Conservation (phyloP, 768 basidiomycete genomes). For the Lyophyllum atratum region DNA sequence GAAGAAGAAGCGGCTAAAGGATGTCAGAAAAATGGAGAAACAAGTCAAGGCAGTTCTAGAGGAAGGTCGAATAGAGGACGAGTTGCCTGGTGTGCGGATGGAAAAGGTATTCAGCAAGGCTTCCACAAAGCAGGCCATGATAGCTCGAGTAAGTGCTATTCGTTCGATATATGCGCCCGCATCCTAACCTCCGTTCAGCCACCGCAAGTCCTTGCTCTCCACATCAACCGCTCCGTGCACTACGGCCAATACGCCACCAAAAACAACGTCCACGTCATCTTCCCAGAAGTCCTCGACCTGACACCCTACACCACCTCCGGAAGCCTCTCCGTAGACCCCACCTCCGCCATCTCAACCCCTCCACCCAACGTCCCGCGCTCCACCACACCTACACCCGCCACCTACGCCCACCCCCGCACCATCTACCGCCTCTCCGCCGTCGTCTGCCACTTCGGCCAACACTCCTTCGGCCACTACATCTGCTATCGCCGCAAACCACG, state of each 20-base stretch:
- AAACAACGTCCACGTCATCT: slow-evolving; percentile 79
- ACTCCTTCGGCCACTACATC: slow-evolving; percentile 94
- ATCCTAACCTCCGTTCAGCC: slow-evolving; percentile 49
- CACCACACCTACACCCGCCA: slow-evolving; percentile 58
- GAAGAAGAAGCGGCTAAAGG: slow-evolving; percentile 75
- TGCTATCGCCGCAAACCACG: slow-evolving; percentile 86
- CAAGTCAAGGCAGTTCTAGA: slow-evolving; percentile 65
- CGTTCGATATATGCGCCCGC: neutral
- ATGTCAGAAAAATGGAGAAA: slow-evolving; percentile 65
- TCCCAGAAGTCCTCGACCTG: slow-evolving; percentile 88
- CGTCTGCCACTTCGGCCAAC: slow-evolving; percentile 92
- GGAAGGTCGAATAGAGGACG: slow-evolving; percentile 80
- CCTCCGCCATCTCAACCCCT: slow-evolving; percentile 69
- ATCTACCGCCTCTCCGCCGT: slow-evolving; percentile 84
- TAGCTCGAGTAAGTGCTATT: slow-evolving; percentile 68
- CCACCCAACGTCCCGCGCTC: slow-evolving; percentile 48
- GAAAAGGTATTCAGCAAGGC: slow-evolving; percentile 75
- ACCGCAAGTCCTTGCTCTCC: slow-evolving; percentile 82
- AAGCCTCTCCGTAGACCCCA: slow-evolving; percentile 69
- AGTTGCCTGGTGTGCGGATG: slow-evolving; percentile 76
- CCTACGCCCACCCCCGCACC: slow-evolving; percentile 54
- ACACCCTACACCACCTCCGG: slow-evolving; percentile 87
- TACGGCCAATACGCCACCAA: slow-evolving; percentile 76
- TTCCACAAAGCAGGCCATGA: slow-evolving; percentile 90
- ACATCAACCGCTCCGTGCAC: slow-evolving; percentile 90